Conservation (phyloP, 2,329 filamentous ascomycete species). For the Talaromyces marneffei region DNA sequence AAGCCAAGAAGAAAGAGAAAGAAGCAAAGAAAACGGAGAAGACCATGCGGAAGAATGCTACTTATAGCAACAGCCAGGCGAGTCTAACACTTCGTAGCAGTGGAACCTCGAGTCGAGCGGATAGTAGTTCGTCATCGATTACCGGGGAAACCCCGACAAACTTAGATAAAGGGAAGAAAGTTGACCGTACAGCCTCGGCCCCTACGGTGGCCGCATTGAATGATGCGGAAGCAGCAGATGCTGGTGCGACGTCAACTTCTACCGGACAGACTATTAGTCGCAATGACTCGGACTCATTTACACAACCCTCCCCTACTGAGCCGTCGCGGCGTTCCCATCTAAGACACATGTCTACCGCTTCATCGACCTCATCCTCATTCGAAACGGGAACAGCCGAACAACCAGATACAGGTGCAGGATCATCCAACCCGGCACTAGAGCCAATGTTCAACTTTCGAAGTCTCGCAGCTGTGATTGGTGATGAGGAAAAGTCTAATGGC, state of each 20-base stretch:
- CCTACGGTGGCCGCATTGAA: slow-evolving; percentile 4
- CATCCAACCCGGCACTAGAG: slow-evolving; percentile 54
- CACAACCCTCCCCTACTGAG: slow-evolving; percentile 41
- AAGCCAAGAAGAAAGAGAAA: slow-evolving; percentile 79
- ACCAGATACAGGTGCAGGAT: slow-evolving; percentile 45
- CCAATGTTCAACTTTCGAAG: slow-evolving; percentile 90
- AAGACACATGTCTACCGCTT: slow-evolving; percentile 79
- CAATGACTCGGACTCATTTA: slow-evolving; percentile 19
- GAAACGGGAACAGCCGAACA: slow-evolving; percentile 51
- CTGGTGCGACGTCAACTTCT: not conserved
- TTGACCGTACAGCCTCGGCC: slow-evolving; percentile 50
- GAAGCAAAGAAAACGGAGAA: slow-evolving; percentile 71
- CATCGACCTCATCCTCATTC: slow-evolving; percentile 72
- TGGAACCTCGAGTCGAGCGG: slow-evolving; percentile 31
- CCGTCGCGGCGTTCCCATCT: slow-evolving; percentile 63
- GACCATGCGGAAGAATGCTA: slow-evolving; percentile 58
- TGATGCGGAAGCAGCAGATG: not conserved
- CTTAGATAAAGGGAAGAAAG: slow-evolving; percentile 61
- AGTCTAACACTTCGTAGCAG: slow-evolving; percentile 54
- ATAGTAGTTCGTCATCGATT: slow-evolving; percentile 35
- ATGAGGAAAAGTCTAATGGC: slow-evolving; percentile 47
- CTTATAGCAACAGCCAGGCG: slow-evolving; percentile 54
- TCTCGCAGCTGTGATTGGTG: slow-evolving; percentile 75
- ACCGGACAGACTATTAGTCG: not conserved
- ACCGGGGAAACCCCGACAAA: slow-evolving; percentile 32